Evolutionary conservation across 495 filamentous ascomycete species (phyloP).

Genomic region (Hypoxylon perforatum): DNA sequence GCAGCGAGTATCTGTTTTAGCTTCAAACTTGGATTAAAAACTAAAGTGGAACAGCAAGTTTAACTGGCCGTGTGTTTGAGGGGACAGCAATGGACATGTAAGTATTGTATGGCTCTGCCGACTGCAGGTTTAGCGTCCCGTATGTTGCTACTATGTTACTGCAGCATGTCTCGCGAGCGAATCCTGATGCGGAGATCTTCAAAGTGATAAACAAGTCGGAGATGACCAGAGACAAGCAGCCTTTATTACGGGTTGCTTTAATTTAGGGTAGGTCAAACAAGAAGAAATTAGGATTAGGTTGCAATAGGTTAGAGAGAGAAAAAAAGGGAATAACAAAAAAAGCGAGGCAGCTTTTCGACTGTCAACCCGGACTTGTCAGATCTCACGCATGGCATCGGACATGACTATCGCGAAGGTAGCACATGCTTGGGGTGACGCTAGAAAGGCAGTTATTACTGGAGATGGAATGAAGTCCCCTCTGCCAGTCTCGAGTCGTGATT

Average conservation of each 20-base stretch:
- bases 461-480: slow-evolving; percentile 29
- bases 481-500: slow-evolving; percentile 38
- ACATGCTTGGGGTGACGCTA: slow-evolving; percentile 18
- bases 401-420: slow-evolving; percentile 29
- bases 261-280: slow-evolving; percentile 1
- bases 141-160: slow-evolving; percentile 37
- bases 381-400: slow-evolving; percentile 25
- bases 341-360: slow-evolving; percentile 25
- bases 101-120: slow-evolving; percentile 18
- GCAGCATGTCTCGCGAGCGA: slow-evolving; percentile 36
- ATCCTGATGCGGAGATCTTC: slow-evolving; percentile 34
- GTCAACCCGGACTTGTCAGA: slow-evolving; percentile 33
- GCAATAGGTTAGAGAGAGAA: background rate
- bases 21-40: slow-evolving; percentile 15
- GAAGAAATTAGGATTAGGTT: slow-evolving; percentile 8
- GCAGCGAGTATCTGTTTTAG: slow-evolving; percentile 20
- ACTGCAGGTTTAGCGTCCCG: slow-evolving; percentile 37
- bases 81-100: slow-evolving; percentile 29
- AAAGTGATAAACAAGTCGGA: slow-evolving; percentile 23
- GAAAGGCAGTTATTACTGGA: slow-evolving; percentile 3
- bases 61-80: slow-evolving; percentile 11
- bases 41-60: slow-evolving; percentile 9
- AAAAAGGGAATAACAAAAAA: background rate
- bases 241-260: slow-evolving; percentile 1
- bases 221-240: slow-evolving; percentile 10